A percentile compares a stretch with the other conserved stretches of the same genome.
Evolutionary conservation across 768 basidiomycete genomes (phyloP).

Genomic region (Tulasnella sp.): DNA sequence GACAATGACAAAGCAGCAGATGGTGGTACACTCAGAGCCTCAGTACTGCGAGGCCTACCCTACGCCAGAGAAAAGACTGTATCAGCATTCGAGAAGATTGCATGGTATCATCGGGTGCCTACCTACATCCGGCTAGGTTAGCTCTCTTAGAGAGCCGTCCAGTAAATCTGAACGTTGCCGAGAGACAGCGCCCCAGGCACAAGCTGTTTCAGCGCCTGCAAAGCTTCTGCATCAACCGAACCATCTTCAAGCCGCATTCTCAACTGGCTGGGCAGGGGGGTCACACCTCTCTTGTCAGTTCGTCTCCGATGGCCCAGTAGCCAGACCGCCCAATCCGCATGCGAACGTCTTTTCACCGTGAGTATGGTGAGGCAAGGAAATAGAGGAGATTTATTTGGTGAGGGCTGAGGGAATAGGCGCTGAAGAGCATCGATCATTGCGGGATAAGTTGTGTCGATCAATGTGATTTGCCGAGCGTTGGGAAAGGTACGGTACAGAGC

Average conservation of each 20-base stretch:
- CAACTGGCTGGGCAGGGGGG: background rate
- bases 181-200: background rate
- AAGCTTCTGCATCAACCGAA: background rate
- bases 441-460: background rate
- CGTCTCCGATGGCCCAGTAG: background rate
- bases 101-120: too few relatives aligned
- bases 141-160: too few relatives aligned
- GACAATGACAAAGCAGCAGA: background rate
- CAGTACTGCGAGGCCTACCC: too few relatives aligned
- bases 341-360: background rate
- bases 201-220: background rate
- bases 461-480: background rate
- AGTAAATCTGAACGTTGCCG: background rate
- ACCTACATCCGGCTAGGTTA: too few relatives aligned
- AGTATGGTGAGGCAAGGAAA: background rate
- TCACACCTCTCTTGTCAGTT: background rate
- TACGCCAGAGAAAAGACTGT: too few relatives aligned
- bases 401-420: background rate
- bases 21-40: too few relatives aligned
- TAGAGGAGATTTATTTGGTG: background rate
- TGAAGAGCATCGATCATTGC: background rate
- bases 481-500: background rate
- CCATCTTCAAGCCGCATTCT: background rate
- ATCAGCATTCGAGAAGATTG: too few relatives aligned
- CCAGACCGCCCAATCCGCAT: background rate